Base-by-base conservation (phyloP, 768 basidiomycete genomes). In the Pholiota molesta region DNA sequence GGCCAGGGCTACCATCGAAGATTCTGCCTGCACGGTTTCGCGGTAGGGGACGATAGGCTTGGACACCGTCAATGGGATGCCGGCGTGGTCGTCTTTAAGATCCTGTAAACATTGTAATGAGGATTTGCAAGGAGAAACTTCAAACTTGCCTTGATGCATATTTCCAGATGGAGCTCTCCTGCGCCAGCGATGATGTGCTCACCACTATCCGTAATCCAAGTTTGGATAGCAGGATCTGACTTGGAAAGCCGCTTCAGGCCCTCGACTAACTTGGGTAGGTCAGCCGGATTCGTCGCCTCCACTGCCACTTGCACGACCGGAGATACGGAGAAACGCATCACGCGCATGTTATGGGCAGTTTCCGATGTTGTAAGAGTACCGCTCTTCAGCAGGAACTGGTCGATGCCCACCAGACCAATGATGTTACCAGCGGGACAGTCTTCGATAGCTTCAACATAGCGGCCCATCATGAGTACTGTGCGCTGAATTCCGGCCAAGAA, bases 381-480 rank as follows among this genome's bases (percentile, higher is more conserved):
- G 66, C 87, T 94, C 88, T 99, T 99, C 76, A 99, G 90, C 81
- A 99, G 79, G 93, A 98, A 99, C 80, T 99, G 97, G 79, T 99
- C 97, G 70, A 99, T 91, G 82, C 97, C 97, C 81, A 99, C 97
- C 73, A 99, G 92, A 85, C 97, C 97, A 69, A 94, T 79, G 71
- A 99, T 99, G 86, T 99, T 99, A 72, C 97, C 97, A 62, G 97
- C 89, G 33, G 97, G 97, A 79, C 97, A 99, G 75, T 99, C 97
- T 79, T 99, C 97, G 69, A 99, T 97, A 62, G 97, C 93, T 75
- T 99, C 97, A 71, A 99, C 91, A 77, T 91, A 90, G 75, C 96
- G 94, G 77, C 97, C 97, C 97, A 99, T 99, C 97, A 99, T 99
- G 75, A 99, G 86, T 49, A 99, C 94, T 44, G 97, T 99, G 64